Evolutionary conservation across 352 stramenopile species (phyloP).

Genomic region (Nothophytophthora sp.): DNA sequence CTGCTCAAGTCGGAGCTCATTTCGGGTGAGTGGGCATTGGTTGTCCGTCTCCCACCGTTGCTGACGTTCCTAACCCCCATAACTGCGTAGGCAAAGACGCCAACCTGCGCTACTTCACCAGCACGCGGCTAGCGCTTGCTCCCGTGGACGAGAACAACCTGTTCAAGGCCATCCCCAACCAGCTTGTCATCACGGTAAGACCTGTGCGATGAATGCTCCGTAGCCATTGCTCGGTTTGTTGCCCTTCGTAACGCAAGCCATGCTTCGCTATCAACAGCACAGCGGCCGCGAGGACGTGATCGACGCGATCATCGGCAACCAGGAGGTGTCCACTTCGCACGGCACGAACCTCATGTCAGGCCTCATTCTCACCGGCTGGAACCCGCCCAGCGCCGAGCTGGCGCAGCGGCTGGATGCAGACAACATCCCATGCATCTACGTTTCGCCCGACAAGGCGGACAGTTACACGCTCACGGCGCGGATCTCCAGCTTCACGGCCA

Average conservation of each 20-base stretch:
- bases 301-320: constrained; percentile 85
- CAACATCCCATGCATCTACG: constrained; percentile 89
- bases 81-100: constrained; percentile 71
- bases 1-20: constrained; percentile 83
- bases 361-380: constrained; percentile 85
- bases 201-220: background rate
- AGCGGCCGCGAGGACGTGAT: constrained; percentile 84
- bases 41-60: background rate
- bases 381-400: constrained; percentile 69
- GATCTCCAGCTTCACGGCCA: constrained; percentile 82
- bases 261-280: constrained; percentile 48
- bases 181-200: constrained; percentile 84
- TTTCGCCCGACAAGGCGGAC: constrained; percentile 79
- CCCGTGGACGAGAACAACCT: constrained; percentile 75
- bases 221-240: background rate
- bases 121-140: constrained; percentile 77
- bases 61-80: no score
- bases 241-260: no score
- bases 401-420: constrained; percentile 68
- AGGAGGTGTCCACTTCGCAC: constrained; percentile 65
- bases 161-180: constrained; percentile 87
- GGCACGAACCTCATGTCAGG: constrained; percentile 73
- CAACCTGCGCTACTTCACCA: constrained; percentile 84
- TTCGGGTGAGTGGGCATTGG: constrained; percentile 37
- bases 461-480: constrained; percentile 86